Percentiles rank a stretch among this genome's conserved stretches.
These are phyloP conservation scores for Diutina ranongensis DNA, from an alignment of 1,139 yeast species.

Conservation along the genomic window DNA sequence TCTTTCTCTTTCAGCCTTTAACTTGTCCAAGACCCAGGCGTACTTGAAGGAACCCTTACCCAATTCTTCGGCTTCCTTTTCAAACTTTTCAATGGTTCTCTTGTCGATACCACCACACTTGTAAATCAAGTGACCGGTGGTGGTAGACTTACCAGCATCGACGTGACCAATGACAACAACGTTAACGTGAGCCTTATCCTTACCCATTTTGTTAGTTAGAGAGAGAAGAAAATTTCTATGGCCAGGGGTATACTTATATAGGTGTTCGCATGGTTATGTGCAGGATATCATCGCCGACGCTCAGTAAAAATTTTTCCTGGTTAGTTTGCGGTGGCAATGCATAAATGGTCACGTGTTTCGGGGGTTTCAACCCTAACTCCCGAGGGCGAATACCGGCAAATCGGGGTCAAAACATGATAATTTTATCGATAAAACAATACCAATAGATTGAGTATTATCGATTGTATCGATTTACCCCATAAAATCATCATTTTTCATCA, in stretches of 20 bases:
- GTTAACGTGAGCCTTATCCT: conserved; percentile 95
- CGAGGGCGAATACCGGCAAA: no score
- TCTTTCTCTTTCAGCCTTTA: conserved; percentile 95
- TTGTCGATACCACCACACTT: conserved; percentile 89
- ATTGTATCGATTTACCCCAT: no score
- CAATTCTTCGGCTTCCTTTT: conserved; percentile 97
- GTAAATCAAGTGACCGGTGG: conserved; percentile 98
- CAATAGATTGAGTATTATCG: no score
- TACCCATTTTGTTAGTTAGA: conserved; percentile 39
- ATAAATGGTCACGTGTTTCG: background rate
- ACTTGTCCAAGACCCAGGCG: conserved; percentile 96
- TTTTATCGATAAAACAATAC: no score
- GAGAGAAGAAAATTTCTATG: background rate
- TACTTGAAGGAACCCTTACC: conserved; percentile 98
- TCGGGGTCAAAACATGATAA: no score
- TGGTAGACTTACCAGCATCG: conserved; percentile 91
- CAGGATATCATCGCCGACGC: conserved; percentile 1
- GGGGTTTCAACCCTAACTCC: conserved; percentile 4
- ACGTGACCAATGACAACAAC: conserved; percentile 99
- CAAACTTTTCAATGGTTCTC: conserved; percentile 98
- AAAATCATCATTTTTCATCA: no score
- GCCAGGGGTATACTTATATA: conserved; percentile 6
- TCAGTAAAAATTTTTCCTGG: background rate
- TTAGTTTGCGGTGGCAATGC: conserved; percentile 5
- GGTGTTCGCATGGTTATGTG: conserved; percentile 2